These are phyloP conservation scores for Megacollybia marginata DNA, from an alignment of 768 basidiomycete genomes.

Conservation along the genomic window DNA sequence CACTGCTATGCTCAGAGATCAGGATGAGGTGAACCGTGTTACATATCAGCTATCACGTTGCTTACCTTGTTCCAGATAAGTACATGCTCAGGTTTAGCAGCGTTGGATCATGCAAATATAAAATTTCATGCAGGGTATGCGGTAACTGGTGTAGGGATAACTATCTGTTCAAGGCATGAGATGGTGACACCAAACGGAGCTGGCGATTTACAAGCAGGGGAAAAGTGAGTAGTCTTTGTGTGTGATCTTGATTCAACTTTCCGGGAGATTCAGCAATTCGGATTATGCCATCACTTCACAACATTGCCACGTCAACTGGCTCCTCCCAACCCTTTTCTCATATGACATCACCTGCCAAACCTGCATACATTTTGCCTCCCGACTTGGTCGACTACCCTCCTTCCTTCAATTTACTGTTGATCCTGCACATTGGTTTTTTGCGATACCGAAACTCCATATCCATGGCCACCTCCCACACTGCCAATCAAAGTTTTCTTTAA, in stretches of 20 bases:
- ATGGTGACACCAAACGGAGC: neutral
- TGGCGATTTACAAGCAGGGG: neutral
- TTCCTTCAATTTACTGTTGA: too few relatives aligned
- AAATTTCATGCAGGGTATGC: too few relatives aligned
- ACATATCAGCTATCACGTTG: too few relatives aligned
- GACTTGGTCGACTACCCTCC: neutral
- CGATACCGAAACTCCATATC: neutral
- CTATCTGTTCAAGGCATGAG: too few relatives aligned
- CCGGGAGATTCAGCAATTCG: neutral
- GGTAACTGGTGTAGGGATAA: too few relatives aligned
- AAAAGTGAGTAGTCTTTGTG: neutral
- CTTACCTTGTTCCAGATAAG: too few relatives aligned
- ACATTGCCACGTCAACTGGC: neutral
- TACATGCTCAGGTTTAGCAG: too few relatives aligned
- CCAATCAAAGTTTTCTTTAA: neutral
- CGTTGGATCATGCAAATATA: too few relatives aligned
- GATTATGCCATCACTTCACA: neutral
- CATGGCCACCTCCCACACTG: neutral
- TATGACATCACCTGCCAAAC: neutral
- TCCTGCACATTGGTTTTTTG: neutral
- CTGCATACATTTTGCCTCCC: neutral
- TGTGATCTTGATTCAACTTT: neutral
- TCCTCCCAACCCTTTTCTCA: conserved; percentile 6
- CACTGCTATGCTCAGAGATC: too few relatives aligned
- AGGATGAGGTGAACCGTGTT: too few relatives aligned